Percentiles rank a stretch among this genome's conserved stretches.
Conservation (phyloP, 371 early-diverging fungal species). For the Mortierella polycephala region DNA sequence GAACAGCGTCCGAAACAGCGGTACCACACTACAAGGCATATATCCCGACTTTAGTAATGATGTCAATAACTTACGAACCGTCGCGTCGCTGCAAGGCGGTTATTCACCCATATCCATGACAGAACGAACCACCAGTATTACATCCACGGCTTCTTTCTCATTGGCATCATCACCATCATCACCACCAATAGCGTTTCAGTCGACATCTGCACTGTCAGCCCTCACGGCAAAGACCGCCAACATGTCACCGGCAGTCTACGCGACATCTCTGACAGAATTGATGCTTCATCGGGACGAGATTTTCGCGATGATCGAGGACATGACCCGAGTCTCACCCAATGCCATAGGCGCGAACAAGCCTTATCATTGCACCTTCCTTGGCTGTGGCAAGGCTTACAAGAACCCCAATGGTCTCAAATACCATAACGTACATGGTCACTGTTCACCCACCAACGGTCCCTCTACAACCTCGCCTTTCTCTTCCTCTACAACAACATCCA, state of each 20-base stretch:
- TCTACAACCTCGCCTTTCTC: background rate
- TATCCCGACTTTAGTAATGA: too few relatives aligned
- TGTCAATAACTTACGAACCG: too few relatives aligned
- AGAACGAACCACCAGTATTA: background rate
- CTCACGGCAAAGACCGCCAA: background rate
- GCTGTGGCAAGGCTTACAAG: conserved; percentile 92
- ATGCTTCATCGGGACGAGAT: conserved; percentile 45
- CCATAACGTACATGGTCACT: conserved; percentile 84
- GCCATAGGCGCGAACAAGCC: conserved; percentile 62
- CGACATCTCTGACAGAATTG: conserved; percentile 15
- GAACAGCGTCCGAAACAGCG: too few relatives aligned
- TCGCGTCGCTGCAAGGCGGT: too few relatives aligned
- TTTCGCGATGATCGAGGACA: conserved; percentile 38
- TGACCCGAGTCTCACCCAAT: conserved; percentile 19
- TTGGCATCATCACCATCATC: background rate
- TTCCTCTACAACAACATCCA: too few relatives aligned
- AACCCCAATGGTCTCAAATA: conserved; percentile 97
- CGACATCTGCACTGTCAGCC: conserved; percentile 3
- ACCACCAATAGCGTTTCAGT: background rate
- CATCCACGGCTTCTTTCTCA: background rate
- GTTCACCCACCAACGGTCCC: conserved; percentile 19
- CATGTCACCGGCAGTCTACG: background rate
- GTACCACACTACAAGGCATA: too few relatives aligned
- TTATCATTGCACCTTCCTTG: conserved; percentile 77
- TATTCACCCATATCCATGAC: background rate